A percentile compares a stretch with the other conserved stretches of the same genome.
Conservation (phyloP, 2,329 filamentous ascomycete genomes). For the Cladosporium sp. region DNA sequence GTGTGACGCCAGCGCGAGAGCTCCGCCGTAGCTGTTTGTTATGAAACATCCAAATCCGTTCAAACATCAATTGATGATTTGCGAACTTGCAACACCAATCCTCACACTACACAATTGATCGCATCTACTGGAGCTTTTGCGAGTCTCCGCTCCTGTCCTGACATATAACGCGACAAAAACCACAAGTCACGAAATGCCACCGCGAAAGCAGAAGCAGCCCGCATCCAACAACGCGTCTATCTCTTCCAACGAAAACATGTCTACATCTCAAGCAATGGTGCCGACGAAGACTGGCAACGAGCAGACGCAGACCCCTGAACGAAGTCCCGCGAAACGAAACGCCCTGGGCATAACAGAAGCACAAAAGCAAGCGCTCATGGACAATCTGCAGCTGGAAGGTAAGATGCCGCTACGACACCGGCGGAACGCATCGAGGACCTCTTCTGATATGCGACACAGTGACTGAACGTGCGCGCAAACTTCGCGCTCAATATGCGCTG, state of each 20-base stretch:
- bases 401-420: constrained; percentile 26
- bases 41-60: not conserved
- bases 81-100: not conserved
- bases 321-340: constrained; percentile 1
- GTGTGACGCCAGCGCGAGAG: constrained; percentile 3
- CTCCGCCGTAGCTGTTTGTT: not conserved
- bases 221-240: constrained; percentile 10
- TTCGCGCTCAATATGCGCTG: constrained; percentile 82
- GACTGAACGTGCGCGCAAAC: constrained; percentile 78
- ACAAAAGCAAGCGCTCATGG: constrained; percentile 82
- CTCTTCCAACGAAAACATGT: constrained; percentile 13
- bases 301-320: constrained; percentile 19
- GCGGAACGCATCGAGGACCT: not conserved
- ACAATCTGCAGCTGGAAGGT: constrained; percentile 89
- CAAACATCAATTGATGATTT: not conserved
- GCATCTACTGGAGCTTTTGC: too few species aligned
- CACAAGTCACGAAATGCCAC: not conserved
- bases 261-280: not conserved
- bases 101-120: too few species aligned
- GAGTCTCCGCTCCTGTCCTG: too few species aligned
- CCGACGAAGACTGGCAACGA: constrained; percentile 14
- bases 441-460: constrained; percentile 50
- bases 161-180: not conserved
- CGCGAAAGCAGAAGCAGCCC: constrained; percentile 8
- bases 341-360: constrained; percentile 34